phyloP scores from a whole-genome alignment of 305 asterid species.

The Rubia balearica region DNA sequence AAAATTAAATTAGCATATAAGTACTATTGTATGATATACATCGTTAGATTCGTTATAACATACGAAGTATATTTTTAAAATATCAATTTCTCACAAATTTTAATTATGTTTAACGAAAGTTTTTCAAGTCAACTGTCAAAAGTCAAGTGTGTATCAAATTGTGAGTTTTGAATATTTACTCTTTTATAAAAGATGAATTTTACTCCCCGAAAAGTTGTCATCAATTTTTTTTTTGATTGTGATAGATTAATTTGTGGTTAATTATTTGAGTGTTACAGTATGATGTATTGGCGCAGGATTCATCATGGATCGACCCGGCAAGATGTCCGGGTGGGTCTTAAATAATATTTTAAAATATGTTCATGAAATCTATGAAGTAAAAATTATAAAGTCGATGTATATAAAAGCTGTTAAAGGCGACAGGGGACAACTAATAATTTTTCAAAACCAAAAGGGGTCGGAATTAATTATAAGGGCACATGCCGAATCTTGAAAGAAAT shows the following conservation, averaged over 20 bases:
- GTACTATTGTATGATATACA: too few relatives aligned
- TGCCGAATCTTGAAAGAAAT: slow-evolving; percentile 15
- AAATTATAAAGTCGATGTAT: slow-evolving; percentile 22
- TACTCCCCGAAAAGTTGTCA: background rate
- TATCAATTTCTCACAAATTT: background rate
- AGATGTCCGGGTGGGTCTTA: background rate
- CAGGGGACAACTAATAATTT: slow-evolving; percentile 40
- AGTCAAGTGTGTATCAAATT: too few relatives aligned
- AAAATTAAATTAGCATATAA: too few relatives aligned
- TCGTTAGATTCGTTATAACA: too few relatives aligned
- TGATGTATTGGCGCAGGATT: background rate
- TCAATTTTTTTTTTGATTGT: too few relatives aligned
- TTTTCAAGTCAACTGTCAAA: too few relatives aligned
- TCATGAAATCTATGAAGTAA: slow-evolving; percentile 17
- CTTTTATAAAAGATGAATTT: background rate
- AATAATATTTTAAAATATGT: background rate
- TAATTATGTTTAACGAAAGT: too few relatives aligned
- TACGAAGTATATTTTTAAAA: too few relatives aligned
- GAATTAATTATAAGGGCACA: slow-evolving; percentile 42
- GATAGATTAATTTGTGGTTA: background rate
- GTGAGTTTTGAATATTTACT: too few relatives aligned
- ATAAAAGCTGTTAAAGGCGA: slow-evolving; percentile 35
- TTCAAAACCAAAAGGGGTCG: slow-evolving; percentile 29
- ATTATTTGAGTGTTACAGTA: background rate
- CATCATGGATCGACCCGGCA: slow-evolving; percentile 1